These are phyloP conservation scores for Talaromyces funiculosus DNA, from an alignment of 2,329 filamentous ascomycete species.

Conservation along the genomic window DNA sequence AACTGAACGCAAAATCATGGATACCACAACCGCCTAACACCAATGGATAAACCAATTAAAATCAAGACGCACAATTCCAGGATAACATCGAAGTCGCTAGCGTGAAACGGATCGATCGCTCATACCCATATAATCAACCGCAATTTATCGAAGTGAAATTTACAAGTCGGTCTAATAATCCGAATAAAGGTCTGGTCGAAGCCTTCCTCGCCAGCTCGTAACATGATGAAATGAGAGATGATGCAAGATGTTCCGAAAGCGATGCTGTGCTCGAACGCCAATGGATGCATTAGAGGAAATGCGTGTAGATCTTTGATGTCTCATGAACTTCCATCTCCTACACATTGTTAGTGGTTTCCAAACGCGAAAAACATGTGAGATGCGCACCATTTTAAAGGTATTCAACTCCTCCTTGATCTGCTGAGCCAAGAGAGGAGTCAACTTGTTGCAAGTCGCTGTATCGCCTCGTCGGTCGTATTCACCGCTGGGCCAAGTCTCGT, in stretches of 20 bases:
- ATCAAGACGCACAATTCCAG: background rate
- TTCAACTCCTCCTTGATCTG: slow-evolving; percentile 99
- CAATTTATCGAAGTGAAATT: slow-evolving; percentile 11
- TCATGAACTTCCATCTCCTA: slow-evolving; percentile 99
- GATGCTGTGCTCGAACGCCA: slow-evolving; percentile 21
- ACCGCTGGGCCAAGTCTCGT: slow-evolving; percentile 91
- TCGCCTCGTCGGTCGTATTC: slow-evolving; percentile 96
- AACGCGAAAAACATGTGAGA: background rate
- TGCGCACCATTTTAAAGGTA: slow-evolving; percentile 93
- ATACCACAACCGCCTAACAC: slow-evolving; percentile 8
- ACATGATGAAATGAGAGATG: background rate
- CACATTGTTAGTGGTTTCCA: slow-evolving; percentile 19
- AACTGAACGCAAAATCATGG: slow-evolving; percentile 15
- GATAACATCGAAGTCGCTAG: slow-evolving; percentile 3
- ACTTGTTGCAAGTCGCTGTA: slow-evolving; percentile 92
- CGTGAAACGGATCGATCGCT: slow-evolving; percentile 10
- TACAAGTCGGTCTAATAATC: slow-evolving; percentile 13
- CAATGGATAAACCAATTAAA: slow-evolving; percentile 7
- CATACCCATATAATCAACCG: slow-evolving; percentile 10
- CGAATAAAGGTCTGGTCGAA: slow-evolving; percentile 8
- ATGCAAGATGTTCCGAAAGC: slow-evolving; percentile 8
- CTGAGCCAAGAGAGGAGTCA: slow-evolving; percentile 94
- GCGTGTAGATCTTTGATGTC: slow-evolving; percentile 97
- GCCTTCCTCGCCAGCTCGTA: slow-evolving; percentile 7
- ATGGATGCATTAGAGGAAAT: slow-evolving; percentile 71